Base-by-base conservation (phyloP, 176 grass and related monocot species). In the Oryza rufipogon region DNA sequence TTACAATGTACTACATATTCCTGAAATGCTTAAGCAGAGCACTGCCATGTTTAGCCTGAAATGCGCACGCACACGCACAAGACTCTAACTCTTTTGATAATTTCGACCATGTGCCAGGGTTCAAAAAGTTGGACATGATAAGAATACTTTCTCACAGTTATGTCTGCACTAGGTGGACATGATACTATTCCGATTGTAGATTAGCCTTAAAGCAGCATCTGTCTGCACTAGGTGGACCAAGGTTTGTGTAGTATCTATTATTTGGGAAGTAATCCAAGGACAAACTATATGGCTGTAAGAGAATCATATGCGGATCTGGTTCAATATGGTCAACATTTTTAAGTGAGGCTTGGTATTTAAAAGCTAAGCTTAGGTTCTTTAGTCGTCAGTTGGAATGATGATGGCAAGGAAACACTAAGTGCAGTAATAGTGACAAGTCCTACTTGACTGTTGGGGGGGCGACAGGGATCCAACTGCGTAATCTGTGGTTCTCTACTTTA, bases 321-420 rank as follows among this genome's bases (percentile, higher is more conserved):
- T 63, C 23, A 74, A 66, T 45, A 67, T 68, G 58, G 47, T 68
- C 22, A 20, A 15, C 26, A 49, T 80, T 56, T 84, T 75, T 75
- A 51, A 70, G 26, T 60, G 48, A 64, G 26, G n/a, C 32, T 19
- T 78, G 76, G n/a, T 60, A 85, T 85, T 80, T 49, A 28, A 80
- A 64, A 75, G 36, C 49, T 75, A 64, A 75, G 36, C 49, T 75
- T 73, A 74, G 81, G 28, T 20, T 68, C 60, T 74, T 80, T 36
- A 61, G 79, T 52, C 44, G 46, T 85, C 39, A 81, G 3, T 63
- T 81, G 82, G 32, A 64, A 85, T 81, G 71, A 46, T 81, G 78
- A 75, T 81, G 42, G 25, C 28, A 51, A 41, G 49, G 44, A 26
- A 85, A 69, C 28, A 68, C 28, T 80, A 71, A 71, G 41, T 81